Percentiles rank a stretch among this genome's conserved stretches.
Conservation (phyloP, 495 filamentous ascomycete species). For the Aspergillus leporis region DNA sequence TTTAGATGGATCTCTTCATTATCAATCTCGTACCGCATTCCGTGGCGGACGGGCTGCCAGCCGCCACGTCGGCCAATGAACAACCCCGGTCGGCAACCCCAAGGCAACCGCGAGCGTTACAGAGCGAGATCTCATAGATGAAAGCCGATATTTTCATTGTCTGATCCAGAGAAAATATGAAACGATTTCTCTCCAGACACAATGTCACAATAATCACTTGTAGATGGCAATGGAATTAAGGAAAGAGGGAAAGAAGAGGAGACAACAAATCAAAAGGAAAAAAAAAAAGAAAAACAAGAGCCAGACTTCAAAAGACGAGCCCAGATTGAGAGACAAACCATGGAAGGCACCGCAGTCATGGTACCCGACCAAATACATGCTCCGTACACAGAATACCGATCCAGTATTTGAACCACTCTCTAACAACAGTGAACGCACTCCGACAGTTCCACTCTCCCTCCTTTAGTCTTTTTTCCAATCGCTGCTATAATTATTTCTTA, state of each 20-base stretch:
- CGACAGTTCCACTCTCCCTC: conserved; percentile 23
- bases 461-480: conserved; percentile 18
- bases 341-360: neutral
- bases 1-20: conserved; percentile 6
- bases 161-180: neutral
- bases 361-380: neutral
- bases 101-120: neutral
- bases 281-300: neutral
- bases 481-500: conserved; percentile 23
- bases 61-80: conserved; percentile 14
- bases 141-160: neutral
- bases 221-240: neutral
- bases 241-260: neutral
- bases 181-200: neutral
- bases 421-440: conserved; percentile 5
- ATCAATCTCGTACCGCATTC: conserved; percentile 1
- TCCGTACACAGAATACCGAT: conserved; percentile 1
- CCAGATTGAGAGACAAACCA: no score
- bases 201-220: neutral
- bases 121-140: neutral
- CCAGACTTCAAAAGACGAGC: neutral
- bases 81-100: neutral
- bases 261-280: neutral
- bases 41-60: conserved; percentile 11
- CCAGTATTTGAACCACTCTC: conserved; percentile 8